Evolutionary conservation across 225 moss, liverwort and hornwort genomes (phyloP).

Genomic region (Thuidium tamariscinum): DNA sequence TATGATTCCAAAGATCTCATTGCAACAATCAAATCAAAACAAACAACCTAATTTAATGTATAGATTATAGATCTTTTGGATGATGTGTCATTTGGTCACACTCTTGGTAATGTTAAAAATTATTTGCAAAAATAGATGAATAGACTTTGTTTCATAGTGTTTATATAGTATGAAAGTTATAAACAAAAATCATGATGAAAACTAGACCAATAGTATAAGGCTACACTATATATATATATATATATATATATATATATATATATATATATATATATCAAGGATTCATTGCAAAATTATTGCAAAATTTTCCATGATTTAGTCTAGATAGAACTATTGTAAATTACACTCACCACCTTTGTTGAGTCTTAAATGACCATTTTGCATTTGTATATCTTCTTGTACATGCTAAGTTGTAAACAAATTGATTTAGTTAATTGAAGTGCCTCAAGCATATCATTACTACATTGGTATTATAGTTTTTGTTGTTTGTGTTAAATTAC

Average conservation of each 20-base stretch:
- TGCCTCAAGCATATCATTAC: too few relatives aligned
- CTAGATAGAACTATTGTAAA: fast-evolving
- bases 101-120: background rate
- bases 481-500: too few relatives aligned
- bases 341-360: too few relatives aligned
- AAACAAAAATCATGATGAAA: background rate
- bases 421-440: too few relatives aligned
- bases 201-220: fast-evolving
- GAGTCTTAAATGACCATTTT: too few relatives aligned
- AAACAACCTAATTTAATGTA: too few relatives aligned
- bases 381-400: too few relatives aligned
- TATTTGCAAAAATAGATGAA: too few relatives aligned
- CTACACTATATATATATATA: background rate
- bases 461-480: too few relatives aligned
- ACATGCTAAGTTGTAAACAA: too few relatives aligned
- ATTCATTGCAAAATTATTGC: too few relatives aligned
- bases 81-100: fast-evolving
- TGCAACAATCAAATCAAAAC: too few relatives aligned
- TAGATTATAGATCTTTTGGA: background rate
- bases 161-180: background rate
- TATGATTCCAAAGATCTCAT: fast-evolving
- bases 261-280: background rate
- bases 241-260: background rate
- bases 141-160: background rate
- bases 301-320: background rate